Evolutionary conservation across 495 filamentous ascomycete genomes (phyloP).

Genomic region (Trichoderma erinaceum): DNA sequence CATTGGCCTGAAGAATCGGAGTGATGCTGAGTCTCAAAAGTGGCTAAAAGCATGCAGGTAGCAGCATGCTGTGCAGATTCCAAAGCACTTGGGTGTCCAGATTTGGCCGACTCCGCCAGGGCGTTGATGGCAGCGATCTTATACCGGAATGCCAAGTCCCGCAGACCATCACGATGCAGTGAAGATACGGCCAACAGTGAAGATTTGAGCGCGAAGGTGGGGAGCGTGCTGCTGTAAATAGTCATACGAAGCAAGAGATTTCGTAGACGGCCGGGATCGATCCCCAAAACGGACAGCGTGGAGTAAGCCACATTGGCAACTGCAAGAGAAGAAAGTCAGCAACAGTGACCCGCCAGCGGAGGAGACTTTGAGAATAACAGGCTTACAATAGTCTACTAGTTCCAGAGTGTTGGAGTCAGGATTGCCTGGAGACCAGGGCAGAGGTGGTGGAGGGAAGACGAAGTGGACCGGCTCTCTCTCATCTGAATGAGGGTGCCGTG

Average conservation of each 20-base stretch:
- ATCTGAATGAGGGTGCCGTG: neutral
- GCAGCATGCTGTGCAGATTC: neutral
- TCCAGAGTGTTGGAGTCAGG: slow-evolving; percentile 19
- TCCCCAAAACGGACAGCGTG: neutral
- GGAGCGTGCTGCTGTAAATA: neutral
- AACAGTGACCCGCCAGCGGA: neutral
- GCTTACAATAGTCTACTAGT: slow-evolving; percentile 23
- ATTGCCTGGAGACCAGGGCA: slow-evolving; percentile 22
- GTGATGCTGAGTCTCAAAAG: neutral
- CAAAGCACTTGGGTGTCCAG: neutral
- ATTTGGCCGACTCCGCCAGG: neutral
- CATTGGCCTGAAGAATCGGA: neutral
- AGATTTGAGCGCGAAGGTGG: neutral
- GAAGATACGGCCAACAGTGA: neutral
- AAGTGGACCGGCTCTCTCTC: slow-evolving; percentile 4
- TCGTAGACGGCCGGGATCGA: neutral
- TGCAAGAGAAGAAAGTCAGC: neutral
- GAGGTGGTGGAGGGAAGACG: slow-evolving; percentile 19
- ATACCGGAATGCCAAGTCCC: neutral
- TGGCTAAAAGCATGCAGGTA: neutral
- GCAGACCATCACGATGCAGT: neutral
- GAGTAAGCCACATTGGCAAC: neutral
- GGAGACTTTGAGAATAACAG: neutral
- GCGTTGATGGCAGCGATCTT: neutral
- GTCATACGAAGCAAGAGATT: neutral